Conservation (phyloP, 495 filamentous ascomycete genomes). For the Penicillium taxi region DNA sequence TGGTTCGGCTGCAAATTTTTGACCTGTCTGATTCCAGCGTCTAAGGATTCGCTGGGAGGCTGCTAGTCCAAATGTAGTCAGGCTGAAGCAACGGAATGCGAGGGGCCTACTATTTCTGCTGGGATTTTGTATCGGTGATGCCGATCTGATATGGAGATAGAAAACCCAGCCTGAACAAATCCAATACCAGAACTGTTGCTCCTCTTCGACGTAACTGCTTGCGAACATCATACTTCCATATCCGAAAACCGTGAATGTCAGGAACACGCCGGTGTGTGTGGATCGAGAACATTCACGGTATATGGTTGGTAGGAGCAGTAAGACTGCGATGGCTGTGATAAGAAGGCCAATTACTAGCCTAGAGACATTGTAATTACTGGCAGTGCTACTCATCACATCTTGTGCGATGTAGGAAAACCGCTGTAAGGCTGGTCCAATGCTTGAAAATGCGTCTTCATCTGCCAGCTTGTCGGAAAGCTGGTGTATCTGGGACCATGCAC, state of each 20-base stretch:
- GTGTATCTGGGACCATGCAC: conserved; percentile 49
- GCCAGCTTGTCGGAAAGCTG: conserved; percentile 6
- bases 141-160: conserved; percentile 51
- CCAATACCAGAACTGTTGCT: conserved; percentile 99
- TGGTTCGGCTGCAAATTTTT: conserved; percentile 81
- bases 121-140: conserved; percentile 3
- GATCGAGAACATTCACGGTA: conserved; percentile 16
- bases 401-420: conserved; percentile 66
- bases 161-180: conserved; percentile 66
- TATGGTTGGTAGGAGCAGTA: conserved; percentile 24
- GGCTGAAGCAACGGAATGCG: conserved; percentile 2
- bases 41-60: conserved; percentile 54
- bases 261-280: conserved; percentile 21
- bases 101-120: neutral
- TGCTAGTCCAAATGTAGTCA: conserved; percentile 18
- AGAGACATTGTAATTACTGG: conserved; percentile 78
- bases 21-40: conserved; percentile 93
- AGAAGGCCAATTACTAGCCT: conserved; percentile 49
- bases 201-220: conserved; percentile 94
- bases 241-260: conserved; percentile 34
- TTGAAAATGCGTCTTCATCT: conserved; percentile 5
- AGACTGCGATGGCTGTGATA: conserved; percentile 36
- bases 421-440: conserved; percentile 17
- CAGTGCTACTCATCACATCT: conserved; percentile 69
- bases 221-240: conserved; percentile 94